Conservation (phyloP, 2,329 filamentous ascomycete species). For the Nannizzia gypsea region DNA sequence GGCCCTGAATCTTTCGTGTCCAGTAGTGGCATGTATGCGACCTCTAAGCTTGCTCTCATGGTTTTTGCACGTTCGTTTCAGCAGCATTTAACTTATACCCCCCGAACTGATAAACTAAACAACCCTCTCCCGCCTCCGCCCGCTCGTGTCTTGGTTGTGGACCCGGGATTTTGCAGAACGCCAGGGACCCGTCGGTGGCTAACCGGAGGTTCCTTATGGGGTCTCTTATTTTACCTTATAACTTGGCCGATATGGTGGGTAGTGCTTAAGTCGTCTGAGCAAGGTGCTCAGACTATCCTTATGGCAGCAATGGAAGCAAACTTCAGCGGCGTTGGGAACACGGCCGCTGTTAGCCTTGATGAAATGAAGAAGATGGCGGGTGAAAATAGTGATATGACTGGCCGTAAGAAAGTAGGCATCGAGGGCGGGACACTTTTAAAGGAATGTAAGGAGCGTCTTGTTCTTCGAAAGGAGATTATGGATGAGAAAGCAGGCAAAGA, state of each 20-base stretch:
- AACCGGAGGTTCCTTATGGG: slow-evolving; percentile 70
- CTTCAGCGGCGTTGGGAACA: slow-evolving; percentile 45
- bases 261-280: slow-evolving; percentile 68
- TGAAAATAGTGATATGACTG: background rate
- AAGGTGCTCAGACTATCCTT: slow-evolving; percentile 78
- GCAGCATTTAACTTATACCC: slow-evolving; percentile 54
- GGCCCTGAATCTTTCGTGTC: background rate
- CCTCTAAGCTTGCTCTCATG: slow-evolving; percentile 66
- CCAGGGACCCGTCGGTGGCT: slow-evolving; percentile 81
- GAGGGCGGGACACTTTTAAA: slow-evolving; percentile 65
- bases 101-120: slow-evolving; percentile 5
- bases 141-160: slow-evolving; percentile 70
- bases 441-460: slow-evolving; percentile 70
- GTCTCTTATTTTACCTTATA: slow-evolving; percentile 62
- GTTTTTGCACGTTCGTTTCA: slow-evolving; percentile 84
- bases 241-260: slow-evolving; percentile 78
- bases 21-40: slow-evolving; percentile 43
- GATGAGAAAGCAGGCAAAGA: slow-evolving; percentile 72
- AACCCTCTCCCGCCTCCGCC: slow-evolving; percentile 52
- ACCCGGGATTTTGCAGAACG: slow-evolving; percentile 74
- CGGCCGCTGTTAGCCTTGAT: slow-evolving; percentile 6
- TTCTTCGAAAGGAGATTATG: slow-evolving; percentile 58
- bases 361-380: background rate
- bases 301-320: slow-evolving; percentile 72
- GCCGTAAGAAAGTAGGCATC: slow-evolving; percentile 8